Base-by-base conservation (phyloP, 1,284 basidiomycete species). In the Schizophyllum commune region DNA sequence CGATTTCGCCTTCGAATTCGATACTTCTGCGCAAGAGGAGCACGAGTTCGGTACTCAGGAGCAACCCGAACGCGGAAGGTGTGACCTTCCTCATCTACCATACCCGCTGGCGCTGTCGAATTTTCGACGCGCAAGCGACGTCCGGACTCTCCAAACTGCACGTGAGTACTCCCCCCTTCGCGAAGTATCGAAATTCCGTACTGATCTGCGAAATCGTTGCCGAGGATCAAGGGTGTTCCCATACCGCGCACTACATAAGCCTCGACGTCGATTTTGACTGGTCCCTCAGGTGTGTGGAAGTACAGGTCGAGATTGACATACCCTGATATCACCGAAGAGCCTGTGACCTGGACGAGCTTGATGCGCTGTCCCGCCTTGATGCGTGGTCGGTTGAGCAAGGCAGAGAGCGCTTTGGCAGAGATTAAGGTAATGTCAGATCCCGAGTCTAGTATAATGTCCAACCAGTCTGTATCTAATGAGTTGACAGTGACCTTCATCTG, bases 151-250 rank as follows among this genome's bases (percentile, higher is more conserved):
- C 70, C 71, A 51, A 75, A 71, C n/a, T 57, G 20, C 0, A 75
- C 53, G 17, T 56, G 59, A 1, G 69, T 71, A 0, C 64, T 47
- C 15, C 61, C 63, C 22, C 65, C 65, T 6, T 66, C 32, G 52
- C 70, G 57, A 0, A 71, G 19, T 1, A 73, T 62, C 22, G 70
- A 74, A 27, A 74, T 64, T 11, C 61, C 65, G 58, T 71, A 73
- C 51, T 72, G 67, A 59, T 66, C 69, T 20, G 64, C 62, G 56
- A 73, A 73, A 57, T 74, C 70, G 61, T 72, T 73, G 13, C 71
- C 72, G 3, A 72, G 61, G 20, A 71, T 70, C 32, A 70, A 69
- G 0, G 67, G 69, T 17, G 68, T 65, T 1, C 60, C 60, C 69
- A 68, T 70, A 2, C 64, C 65, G 4, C 62, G 58, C 0, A 68